These are phyloP conservation scores for Scenedesmus sp. DNA, from an alignment of 163 green algal species.

Conservation along the genomic window DNA sequence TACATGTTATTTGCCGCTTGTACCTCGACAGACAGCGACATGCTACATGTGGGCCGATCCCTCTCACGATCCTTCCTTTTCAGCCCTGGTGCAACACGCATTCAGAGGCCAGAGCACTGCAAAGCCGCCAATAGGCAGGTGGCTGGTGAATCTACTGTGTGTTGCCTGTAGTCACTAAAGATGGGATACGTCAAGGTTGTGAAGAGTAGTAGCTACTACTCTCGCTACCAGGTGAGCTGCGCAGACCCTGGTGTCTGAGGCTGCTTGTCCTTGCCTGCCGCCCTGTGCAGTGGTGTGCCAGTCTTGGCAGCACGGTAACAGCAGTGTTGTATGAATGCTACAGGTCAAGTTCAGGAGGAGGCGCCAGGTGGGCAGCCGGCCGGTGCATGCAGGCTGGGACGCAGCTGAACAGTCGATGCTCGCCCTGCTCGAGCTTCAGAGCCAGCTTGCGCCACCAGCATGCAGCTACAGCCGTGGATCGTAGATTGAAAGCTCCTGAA, in stretches of 20 bases:
- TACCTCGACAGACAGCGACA: neutral
- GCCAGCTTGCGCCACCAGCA: neutral
- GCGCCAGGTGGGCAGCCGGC: constrained; percentile 69
- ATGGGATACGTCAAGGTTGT: constrained; percentile 92
- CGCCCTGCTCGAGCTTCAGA: neutral
- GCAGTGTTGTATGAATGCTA: neutral
- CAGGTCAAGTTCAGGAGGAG: constrained; percentile 97
- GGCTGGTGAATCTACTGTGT: constrained; percentile 4
- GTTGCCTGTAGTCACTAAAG: neutral
- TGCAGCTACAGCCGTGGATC: neutral
- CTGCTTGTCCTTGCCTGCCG: neutral
- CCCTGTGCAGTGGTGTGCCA: neutral
- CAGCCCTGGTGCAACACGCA: constrained; percentile 5
- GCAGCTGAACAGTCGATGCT: neutral
- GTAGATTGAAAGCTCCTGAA: too few relatives aligned
- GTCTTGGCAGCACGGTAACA: neutral
- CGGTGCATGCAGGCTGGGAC: neutral
- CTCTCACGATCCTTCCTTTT: neutral
- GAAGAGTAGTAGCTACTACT: constrained; percentile 94
- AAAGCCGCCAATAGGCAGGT: constrained; percentile 1
- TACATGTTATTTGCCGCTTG: neutral
- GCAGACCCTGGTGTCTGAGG: neutral
- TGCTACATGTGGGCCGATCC: neutral
- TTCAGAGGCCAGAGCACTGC: neutral
- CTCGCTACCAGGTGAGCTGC: constrained; percentile 86